A percentile compares a stretch with the other conserved stretches of the same genome.
Evolutionary conservation across 2,329 filamentous ascomycete genomes (phyloP).

Genomic region (Zasmidium angulare): DNA sequence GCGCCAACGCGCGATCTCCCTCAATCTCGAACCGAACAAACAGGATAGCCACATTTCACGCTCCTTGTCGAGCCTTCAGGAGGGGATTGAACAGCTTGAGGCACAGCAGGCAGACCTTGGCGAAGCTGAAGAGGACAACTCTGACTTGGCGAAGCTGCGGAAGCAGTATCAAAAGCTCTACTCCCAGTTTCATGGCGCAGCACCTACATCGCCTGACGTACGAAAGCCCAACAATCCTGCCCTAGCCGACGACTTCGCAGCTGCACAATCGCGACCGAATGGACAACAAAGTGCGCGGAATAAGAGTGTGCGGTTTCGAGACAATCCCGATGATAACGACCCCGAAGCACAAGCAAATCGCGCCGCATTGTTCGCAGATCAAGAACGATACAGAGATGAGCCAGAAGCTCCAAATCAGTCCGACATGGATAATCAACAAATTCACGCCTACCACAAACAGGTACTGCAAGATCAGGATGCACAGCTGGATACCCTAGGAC

Average conservation of each 20-base stretch:
- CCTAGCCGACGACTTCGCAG: constrained; percentile 63
- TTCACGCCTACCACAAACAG: constrained; percentile 78
- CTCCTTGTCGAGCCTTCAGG: constrained; percentile 81
- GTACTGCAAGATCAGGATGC: constrained; percentile 88
- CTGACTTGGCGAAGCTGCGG: constrained; percentile 68
- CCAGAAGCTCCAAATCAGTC: constrained; percentile 55
- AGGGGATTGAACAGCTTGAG: constrained; percentile 72
- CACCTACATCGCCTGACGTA: constrained; percentile 51
- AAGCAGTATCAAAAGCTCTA: constrained; percentile 75
- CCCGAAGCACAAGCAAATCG: constrained; percentile 52
- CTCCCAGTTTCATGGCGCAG: constrained; percentile 73
- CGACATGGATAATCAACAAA: constrained; percentile 74
- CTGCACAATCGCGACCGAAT: constrained; percentile 48
- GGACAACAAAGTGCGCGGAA: constrained; percentile 40
- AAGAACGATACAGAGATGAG: constrained; percentile 65
- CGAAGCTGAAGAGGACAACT: constrained; percentile 51
- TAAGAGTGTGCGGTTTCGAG: constrained; percentile 73
- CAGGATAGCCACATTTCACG: constrained; percentile 88
- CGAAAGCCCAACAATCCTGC: constrained; percentile 64
- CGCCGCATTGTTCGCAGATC: constrained; percentile 54
- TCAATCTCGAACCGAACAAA: constrained; percentile 74
- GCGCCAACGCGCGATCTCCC: constrained; percentile 77
- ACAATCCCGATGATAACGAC: constrained; percentile 54
- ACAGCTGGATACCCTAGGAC: constrained; percentile 84
- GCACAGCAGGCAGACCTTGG: constrained; percentile 63